phyloP scores from a whole-genome alignment of 108 stramenopile species.

The Cyclotella atomus region DNA sequence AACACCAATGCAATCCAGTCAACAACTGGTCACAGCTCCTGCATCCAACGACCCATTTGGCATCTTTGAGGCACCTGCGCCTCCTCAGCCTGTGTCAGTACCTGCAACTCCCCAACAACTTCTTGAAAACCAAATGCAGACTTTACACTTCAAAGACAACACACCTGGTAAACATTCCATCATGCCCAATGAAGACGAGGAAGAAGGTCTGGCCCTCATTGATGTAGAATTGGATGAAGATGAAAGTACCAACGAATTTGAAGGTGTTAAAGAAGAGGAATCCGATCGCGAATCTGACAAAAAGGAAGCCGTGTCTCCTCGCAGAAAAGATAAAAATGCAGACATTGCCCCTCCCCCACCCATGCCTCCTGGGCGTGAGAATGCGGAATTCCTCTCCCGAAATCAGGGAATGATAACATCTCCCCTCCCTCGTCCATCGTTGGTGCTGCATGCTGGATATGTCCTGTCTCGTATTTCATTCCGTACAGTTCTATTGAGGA shows the following conservation, averaged over 20 bases:
- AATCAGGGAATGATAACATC: slow-evolving; percentile 56
- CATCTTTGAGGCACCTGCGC: slow-evolving; percentile 25
- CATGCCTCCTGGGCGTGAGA: slow-evolving; percentile 28
- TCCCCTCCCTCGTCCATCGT: slow-evolving; percentile 69
- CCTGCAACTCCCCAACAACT: slow-evolving; percentile 7
- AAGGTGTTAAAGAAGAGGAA: slow-evolving; percentile 31
- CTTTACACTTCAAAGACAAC: slow-evolving; percentile 20
- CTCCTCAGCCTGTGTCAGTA: not conserved
- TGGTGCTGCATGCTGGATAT: slow-evolving; percentile 76
- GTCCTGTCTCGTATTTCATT: slow-evolving; percentile 86
- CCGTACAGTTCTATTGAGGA: slow-evolving; percentile 87
- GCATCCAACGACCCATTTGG: slow-evolving; percentile 35
- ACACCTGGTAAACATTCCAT: slow-evolving; percentile 34
- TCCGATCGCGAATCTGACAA: slow-evolving; percentile 8
- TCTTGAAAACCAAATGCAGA: slow-evolving; percentile 29
- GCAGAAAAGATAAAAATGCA: slow-evolving; percentile 6
- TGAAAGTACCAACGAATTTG: not conserved
- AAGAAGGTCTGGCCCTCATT: slow-evolving; percentile 43
- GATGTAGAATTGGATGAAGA: slow-evolving; percentile 47
- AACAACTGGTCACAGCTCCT: slow-evolving; percentile 25
- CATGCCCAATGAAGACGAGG: slow-evolving; percentile 28
- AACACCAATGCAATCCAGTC: not conserved
- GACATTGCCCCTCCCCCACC: slow-evolving; percentile 55
- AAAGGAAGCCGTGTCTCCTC: slow-evolving; percentile 7
- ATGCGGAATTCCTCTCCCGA: slow-evolving; percentile 51